Evolutionary conservation across 2,329 filamentous ascomycete species (phyloP).

Genomic region (Neoscytalidium dimidiatum): DNA sequence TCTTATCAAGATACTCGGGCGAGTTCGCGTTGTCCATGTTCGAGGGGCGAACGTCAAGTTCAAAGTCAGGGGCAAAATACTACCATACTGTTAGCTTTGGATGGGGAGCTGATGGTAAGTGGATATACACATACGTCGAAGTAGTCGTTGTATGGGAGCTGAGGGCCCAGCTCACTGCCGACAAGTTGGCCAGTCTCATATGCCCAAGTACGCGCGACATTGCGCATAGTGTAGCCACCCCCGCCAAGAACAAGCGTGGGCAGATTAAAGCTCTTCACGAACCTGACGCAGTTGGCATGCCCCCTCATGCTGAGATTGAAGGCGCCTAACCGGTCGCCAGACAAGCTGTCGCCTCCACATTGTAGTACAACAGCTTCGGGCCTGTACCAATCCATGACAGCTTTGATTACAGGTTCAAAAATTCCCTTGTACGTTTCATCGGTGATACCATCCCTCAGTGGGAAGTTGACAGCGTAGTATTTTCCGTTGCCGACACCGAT

Average conservation of each 20-base stretch:
- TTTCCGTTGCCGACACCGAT: slow-evolving; percentile 69
- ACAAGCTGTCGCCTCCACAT: slow-evolving; percentile 68
- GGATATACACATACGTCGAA: slow-evolving; percentile 61
- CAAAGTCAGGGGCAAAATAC: slow-evolving; percentile 71
- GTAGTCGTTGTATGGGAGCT: slow-evolving; percentile 96
- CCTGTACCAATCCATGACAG: slow-evolving; percentile 69
- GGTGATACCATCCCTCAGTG: slow-evolving; percentile 68
- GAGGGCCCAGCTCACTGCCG: slow-evolving; percentile 75
- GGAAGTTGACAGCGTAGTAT: slow-evolving; percentile 70
- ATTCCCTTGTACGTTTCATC: slow-evolving; percentile 68
- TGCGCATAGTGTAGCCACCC: slow-evolving; percentile 71
- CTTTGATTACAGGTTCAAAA: slow-evolving; percentile 68
- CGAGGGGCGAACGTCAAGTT: slow-evolving; percentile 67
- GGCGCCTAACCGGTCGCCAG: slow-evolving; percentile 67
- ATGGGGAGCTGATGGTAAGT: slow-evolving; percentile 9
- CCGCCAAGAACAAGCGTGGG: slow-evolving; percentile 67
- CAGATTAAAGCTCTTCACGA: slow-evolving; percentile 67
- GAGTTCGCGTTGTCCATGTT: slow-evolving; percentile 75
- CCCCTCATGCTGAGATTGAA: slow-evolving; percentile 72
- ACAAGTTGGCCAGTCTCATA: slow-evolving; percentile 78
- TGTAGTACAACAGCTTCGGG: slow-evolving; percentile 69
- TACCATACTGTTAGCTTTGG: slow-evolving; percentile 27
- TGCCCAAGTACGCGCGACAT: slow-evolving; percentile 63
- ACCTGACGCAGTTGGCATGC: slow-evolving; percentile 70
- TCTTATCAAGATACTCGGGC: slow-evolving; percentile 68